These are phyloP conservation scores for Lunularia cruciata DNA, from an alignment of 225 moss, liverwort and hornwort species.

Conservation along the genomic window DNA sequence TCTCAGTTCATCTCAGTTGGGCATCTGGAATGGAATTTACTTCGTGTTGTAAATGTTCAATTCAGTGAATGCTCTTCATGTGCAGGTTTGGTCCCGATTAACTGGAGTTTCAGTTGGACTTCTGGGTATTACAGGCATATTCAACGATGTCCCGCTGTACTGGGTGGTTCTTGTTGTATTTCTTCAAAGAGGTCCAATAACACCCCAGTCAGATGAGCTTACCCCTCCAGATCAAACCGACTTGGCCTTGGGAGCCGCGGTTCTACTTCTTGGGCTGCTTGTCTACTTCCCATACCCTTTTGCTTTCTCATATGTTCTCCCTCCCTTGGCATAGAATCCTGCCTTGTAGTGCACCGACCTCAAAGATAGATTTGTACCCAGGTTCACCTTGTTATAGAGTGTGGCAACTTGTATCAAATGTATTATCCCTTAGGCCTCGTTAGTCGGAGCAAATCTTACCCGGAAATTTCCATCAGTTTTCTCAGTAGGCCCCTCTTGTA, in stretches of 20 bases:
- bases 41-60: no score
- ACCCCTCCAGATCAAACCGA: constrained; percentile 30
- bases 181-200: constrained; percentile 54
- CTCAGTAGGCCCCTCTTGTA: neutral
- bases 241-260: constrained; percentile 35
- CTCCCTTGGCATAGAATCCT: constrained; percentile 26
- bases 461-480: neutral
- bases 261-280: constrained; percentile 51
- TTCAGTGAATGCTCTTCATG: neutral
- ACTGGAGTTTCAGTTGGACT: constrained; percentile 48
- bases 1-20: no score
- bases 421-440: neutral
- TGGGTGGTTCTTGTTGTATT: constrained; percentile 54
- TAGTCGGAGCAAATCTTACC: neutral
- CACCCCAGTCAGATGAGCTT: constrained; percentile 51
- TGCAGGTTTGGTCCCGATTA: constrained; percentile 52
- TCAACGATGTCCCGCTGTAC: constrained; percentile 46
- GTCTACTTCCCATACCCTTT: constrained; percentile 46
- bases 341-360: neutral
- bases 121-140: constrained; percentile 41
- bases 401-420: neutral
- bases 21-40: no score
- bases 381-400: neutral
- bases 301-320: constrained; percentile 40
- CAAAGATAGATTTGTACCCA: neutral